Evolutionary conservation across 768 basidiomycete genomes (phyloP).

Genomic region (Strobilomyces dryophilus): DNA sequence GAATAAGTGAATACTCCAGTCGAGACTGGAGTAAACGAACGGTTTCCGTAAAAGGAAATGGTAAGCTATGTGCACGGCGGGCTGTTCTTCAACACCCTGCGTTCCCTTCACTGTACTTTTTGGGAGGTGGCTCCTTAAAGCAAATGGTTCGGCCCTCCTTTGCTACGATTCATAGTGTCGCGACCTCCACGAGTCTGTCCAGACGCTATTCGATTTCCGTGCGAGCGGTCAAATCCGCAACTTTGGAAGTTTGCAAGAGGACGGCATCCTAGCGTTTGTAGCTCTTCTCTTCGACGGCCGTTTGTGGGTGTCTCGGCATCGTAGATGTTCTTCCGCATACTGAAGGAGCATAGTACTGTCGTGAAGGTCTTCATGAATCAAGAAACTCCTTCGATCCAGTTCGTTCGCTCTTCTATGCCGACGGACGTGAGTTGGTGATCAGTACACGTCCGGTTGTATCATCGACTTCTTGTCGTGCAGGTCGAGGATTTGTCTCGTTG

Average conservation of each 20-base stretch:
- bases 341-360: background rate
- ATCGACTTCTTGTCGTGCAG: constrained; percentile 7
- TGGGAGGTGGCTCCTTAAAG: constrained; percentile 8
- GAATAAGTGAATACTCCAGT: too few species aligned
- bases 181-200: background rate
- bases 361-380: too few species aligned
- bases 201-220: background rate
- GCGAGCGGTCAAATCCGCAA: background rate
- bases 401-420: background rate
- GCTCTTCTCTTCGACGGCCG: constrained; percentile 2
- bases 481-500: background rate
- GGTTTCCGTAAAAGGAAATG: too few species aligned
- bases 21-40: too few species aligned
- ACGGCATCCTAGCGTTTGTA: constrained; percentile 3
- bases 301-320: background rate
- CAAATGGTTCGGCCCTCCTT: constrained; percentile 1
- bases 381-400: background rate
- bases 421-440: background rate
- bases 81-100: too few species aligned
- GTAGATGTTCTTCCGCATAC: background rate
- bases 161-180: constrained; percentile 8
- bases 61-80: too few species aligned
- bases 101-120: constrained; percentile 1
- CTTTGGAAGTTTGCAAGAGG: background rate
- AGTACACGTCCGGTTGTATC: constrained; percentile 1